phyloP scores from a whole-genome alignment of 805 yeast genomes.

The Ogataea ganodermae region DNA sequence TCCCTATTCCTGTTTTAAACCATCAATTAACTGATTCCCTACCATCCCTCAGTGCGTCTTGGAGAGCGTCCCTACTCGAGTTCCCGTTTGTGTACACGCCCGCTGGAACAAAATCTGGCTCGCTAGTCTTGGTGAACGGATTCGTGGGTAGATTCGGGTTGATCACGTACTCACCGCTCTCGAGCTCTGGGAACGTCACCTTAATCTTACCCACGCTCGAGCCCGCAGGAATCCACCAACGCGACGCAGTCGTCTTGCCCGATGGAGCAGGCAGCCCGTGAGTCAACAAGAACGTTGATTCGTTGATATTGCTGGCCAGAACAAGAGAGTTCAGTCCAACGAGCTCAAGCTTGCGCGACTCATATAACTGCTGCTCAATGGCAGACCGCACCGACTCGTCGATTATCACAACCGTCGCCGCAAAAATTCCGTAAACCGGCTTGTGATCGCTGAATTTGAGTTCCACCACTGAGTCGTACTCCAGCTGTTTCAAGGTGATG shows the following conservation, averaged over 20 bases:
- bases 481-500: slow-evolving; percentile 55
- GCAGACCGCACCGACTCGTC: slow-evolving; percentile 55
- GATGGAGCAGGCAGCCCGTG: slow-evolving; percentile 83
- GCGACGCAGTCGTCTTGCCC: slow-evolving; percentile 56
- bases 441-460: slow-evolving; percentile 83
- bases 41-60: not conserved
- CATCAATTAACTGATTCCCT: not conserved
- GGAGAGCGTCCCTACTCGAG: not conserved
- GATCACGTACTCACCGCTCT: slow-evolving; percentile 46
- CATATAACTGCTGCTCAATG: slow-evolving; percentile 58
- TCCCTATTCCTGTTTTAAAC: not conserved
- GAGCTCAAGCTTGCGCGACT: slow-evolving; percentile 45
- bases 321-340: slow-evolving; percentile 38
- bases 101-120: slow-evolving; percentile 53
- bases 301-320: slow-evolving; percentile 26
- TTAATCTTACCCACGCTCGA: slow-evolving; percentile 55
- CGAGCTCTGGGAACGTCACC: slow-evolving; percentile 53
- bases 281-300: slow-evolving; percentile 23
- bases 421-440: slow-evolving; percentile 79
- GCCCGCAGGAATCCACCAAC: slow-evolving; percentile 94
- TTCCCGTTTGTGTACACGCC: not conserved
- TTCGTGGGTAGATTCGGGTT: slow-evolving; percentile 73
- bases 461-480: slow-evolving; percentile 59
- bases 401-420: slow-evolving; percentile 62
- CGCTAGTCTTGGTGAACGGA: slow-evolving; percentile 62